Percentiles rank a stretch among this genome's conserved stretches.
Evolutionary conservation across 352 stramenopile genomes (phyloP).

Genomic region (Globisporangium radiosum): DNA sequence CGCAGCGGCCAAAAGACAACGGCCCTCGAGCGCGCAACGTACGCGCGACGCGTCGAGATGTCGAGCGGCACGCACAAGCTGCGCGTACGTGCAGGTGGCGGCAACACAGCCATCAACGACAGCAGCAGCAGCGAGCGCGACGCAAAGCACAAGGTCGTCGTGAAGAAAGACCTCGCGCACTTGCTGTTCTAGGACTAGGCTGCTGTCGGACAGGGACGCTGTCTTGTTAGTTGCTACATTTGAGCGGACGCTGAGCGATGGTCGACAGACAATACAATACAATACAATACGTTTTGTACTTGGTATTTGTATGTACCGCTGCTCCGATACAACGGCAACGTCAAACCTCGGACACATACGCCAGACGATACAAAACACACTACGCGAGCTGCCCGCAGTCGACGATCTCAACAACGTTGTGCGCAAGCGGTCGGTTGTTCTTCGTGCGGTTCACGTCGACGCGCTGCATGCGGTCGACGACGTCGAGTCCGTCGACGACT

Average conservation of each 20-base stretch:
- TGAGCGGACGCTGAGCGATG: no score
- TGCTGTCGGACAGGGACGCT: no score
- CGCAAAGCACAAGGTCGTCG: slow-evolving; percentile 48
- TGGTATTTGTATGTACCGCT: neutral
- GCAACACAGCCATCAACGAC: slow-evolving; percentile 15
- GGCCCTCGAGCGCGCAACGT: slow-evolving; percentile 26
- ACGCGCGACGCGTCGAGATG: slow-evolving; percentile 35
- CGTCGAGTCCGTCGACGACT: slow-evolving; percentile 74
- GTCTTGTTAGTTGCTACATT: no score
- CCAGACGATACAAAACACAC: neutral
- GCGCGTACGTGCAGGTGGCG: slow-evolving; percentile 37
- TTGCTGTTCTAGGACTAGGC: slow-evolving; percentile 36
- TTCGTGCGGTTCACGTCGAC: slow-evolving; percentile 43
- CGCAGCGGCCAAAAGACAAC: slow-evolving; percentile 28
- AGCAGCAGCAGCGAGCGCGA: slow-evolving; percentile 15
- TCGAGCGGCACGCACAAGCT: slow-evolving; percentile 49
- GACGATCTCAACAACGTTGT: slow-evolving; percentile 59
- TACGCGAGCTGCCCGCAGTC: slow-evolving; percentile 49
- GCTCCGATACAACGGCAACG: neutral
- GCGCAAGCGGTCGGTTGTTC: slow-evolving; percentile 39
- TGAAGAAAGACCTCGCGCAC: slow-evolving; percentile 59
- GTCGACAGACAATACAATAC: no score
- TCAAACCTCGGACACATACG: no score
- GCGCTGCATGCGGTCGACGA: slow-evolving; percentile 64
- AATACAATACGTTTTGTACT: neutral